phyloP scores from a whole-genome alignment of 1,284 basidiomycete species.

The Rhodotorula sp. region DNA sequence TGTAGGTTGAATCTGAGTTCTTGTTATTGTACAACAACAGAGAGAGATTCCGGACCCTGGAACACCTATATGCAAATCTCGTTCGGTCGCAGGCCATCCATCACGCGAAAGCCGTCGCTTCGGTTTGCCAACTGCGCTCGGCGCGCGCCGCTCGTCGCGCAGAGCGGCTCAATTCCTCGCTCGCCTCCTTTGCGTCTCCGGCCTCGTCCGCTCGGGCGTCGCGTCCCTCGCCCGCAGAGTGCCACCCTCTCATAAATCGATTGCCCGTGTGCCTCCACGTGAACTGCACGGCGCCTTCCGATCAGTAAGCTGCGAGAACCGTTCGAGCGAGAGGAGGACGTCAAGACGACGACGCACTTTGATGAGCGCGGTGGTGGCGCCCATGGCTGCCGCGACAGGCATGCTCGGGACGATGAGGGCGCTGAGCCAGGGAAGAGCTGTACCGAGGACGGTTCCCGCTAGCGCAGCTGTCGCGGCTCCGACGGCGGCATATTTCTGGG shows the following conservation, averaged over 20 bases:
- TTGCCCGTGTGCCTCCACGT: constrained; percentile 37
- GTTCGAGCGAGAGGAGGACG: not conserved
- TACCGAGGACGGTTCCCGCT: constrained; percentile 27
- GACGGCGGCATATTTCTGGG: constrained; percentile 32
- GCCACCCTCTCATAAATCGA: constrained; percentile 33
- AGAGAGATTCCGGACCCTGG: too few species aligned
- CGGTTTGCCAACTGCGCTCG: constrained; percentile 15
- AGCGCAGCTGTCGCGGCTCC: constrained; percentile 28
- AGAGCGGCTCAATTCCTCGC: constrained; percentile 1
- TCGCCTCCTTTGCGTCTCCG: constrained; percentile 29
- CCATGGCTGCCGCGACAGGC: constrained; percentile 32
- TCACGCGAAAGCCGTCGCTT: constrained; percentile 17
- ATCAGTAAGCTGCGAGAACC: not conserved
- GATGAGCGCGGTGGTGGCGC: constrained; percentile 28
- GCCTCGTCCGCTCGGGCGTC: constrained; percentile 29
- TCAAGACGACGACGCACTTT: constrained; percentile 16
- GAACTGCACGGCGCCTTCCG: constrained; percentile 10
- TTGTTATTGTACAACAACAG: not conserved
- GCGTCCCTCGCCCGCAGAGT: constrained; percentile 16
- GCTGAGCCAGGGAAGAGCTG: constrained; percentile 28
- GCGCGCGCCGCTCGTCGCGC: constrained; percentile 10
- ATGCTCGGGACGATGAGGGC: constrained; percentile 27
- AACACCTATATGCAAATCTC: not conserved
- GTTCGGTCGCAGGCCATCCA: not conserved
- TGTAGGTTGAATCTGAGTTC: not conserved